Base-by-base conservation (phyloP, 441 rosid species). In the Syzygium syzygioides region DNA sequence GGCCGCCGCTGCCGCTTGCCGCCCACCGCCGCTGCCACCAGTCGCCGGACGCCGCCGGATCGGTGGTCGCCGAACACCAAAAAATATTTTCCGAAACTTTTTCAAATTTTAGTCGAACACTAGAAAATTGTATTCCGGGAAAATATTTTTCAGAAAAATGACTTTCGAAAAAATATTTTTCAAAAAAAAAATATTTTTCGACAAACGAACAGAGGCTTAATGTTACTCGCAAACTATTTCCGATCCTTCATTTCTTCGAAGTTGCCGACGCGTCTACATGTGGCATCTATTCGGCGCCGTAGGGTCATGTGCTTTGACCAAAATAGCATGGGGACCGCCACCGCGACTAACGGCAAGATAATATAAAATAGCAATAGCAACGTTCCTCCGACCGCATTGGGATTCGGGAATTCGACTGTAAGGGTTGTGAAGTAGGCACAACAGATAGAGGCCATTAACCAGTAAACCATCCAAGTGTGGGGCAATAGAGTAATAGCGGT, bases 371-470 rank as follows among this genome's bases (percentile, higher is more conserved):
- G 19, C 71, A 0, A 5, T 2, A 14, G 7, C 4, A 30, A 6
- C 2, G 0, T 0, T 4, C 0, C 0, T 32, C 2, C 1, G 20
- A 17, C 25, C 5, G 1, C 6, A 18, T 2, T 3, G 25, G 0
- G 2, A 4, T 66, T 9, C 13, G 37, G 25, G 45, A 66, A 17
- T 30, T 5, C 45, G 7, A 0, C 1, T 8, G 1, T 0, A 9
- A 68, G 7, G 79, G 2, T 18, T 4, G 0, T 0, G 34, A 9
- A 4, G 45, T 32, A 68, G 45, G 14, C 9, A 9, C 0, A 0
- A 6, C 45, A 6, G 45, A 68, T 12, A 68, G 0, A 1, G 3
- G 0, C 1, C 25, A 32, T 32, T 2, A 11, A 18, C 0, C 1
- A 0, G 45, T 11, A 68, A 34, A 19, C 4, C 7, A 4, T 0